A percentile compares a stretch with the other conserved stretches of the same genome.
These are phyloP conservation scores for Solanum rostratum DNA, from an alignment of 257 asterid genomes.

Conservation along the genomic window DNA sequence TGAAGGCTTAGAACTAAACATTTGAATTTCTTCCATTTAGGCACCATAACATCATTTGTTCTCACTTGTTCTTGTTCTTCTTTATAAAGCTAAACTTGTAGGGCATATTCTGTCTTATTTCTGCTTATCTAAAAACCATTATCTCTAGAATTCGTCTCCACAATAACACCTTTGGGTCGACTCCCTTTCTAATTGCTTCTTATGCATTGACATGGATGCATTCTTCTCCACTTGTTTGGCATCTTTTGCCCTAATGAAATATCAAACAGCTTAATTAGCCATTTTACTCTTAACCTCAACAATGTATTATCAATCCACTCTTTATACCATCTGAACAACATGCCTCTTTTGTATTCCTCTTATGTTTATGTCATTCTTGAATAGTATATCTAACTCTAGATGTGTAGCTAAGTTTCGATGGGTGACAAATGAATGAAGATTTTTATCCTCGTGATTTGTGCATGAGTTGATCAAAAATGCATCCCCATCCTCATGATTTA, in stretches of 20 bases:
- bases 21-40: not conserved
- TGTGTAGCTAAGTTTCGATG: not conserved
- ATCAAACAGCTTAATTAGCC: not conserved
- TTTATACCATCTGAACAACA: not conserved
- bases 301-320: not conserved
- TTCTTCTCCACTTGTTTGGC: not conserved
- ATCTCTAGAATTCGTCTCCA: not conserved
- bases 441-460: not conserved
- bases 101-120: not conserved
- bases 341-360: not conserved
- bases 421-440: not conserved
- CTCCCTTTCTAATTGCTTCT: not conserved
- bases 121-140: not conserved
- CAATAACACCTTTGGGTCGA: not conserved
- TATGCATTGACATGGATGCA: not conserved
- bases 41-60: not conserved
- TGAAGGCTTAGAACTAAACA: not conserved
- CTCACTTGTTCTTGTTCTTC: not conserved
- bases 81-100: not conserved
- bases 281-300: not conserved
- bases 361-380: not conserved
- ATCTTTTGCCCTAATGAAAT: not conserved
- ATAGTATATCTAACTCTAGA: not conserved
- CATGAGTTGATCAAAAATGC: not conserved
- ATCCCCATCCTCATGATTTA: not conserved